These are phyloP conservation scores for Chaetomiaceae sp. DNA, from an alignment of 2,329 filamentous ascomycete genomes.

Conservation along the genomic window DNA sequence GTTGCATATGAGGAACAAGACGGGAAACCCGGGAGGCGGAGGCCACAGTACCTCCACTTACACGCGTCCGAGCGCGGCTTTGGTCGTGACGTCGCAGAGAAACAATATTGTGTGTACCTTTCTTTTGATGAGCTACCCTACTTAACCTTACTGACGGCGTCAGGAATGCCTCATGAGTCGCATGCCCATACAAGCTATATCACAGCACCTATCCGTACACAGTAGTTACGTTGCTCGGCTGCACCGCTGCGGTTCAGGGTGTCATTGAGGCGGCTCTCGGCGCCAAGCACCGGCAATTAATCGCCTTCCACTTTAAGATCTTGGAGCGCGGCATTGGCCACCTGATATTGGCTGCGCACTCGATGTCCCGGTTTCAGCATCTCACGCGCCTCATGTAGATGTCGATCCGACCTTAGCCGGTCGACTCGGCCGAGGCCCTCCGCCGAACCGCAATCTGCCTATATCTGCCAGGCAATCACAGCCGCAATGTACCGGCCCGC, in stretches of 20 bases:
- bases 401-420: conserved; percentile 11
- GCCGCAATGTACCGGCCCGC: conserved; percentile 19
- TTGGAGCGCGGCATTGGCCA: conserved; percentile 3
- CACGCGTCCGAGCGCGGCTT: too few species aligned
- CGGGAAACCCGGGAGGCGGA: too few species aligned
- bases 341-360: conserved; percentile 2
- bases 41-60: too few species aligned
- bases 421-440: conserved; percentile 11
- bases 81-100: too few species aligned
- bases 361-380: conserved; percentile 15
- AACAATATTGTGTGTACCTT: too few species aligned
- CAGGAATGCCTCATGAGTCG: too few species aligned
- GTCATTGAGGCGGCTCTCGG: neutral
- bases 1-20: too few species aligned
- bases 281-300: neutral
- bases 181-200: too few species aligned
- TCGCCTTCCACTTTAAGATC: conserved; percentile 6
- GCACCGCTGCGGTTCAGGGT: conserved; percentile 1
- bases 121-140: too few species aligned
- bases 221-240: too few species aligned
- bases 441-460: conserved; percentile 18
- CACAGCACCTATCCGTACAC: too few species aligned
- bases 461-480: conserved; percentile 20
- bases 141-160: too few species aligned
- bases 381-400: conserved; percentile 5